Base-by-base conservation (phyloP, 176 grass and related monocot genomes). In the Olyra latifolia region DNA sequence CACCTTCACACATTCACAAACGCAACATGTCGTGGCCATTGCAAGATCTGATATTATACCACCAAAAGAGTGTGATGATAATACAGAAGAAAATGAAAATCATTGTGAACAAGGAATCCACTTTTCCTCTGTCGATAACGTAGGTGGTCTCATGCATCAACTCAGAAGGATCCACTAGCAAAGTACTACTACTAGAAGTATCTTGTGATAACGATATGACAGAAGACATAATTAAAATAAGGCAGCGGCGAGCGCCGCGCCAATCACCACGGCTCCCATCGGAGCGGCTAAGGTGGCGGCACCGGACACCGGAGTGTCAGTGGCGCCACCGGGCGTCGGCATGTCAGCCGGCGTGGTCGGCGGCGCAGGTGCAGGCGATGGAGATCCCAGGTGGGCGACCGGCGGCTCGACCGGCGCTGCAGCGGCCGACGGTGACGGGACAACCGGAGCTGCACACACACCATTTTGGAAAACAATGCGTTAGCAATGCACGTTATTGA, bases 371-470 rank as follows among this genome's bases (percentile, higher is more conserved):
- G 75, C 7, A 5, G 83, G 65, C 30, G 43, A 2, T 7, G 72
- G 49, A 40, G 63, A 40, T n/a, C 8, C 68, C 10, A 42, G 1
- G 15, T n/a, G 16, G 28, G 1, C 19, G 3, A 22, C 40, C 7
- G 27, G 14, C 6, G 71, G n/a, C 5, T 44, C 66, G 23, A 13
- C 55, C 24, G 42, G 29, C 3, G 35, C 46, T 77, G 45, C 30
- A 22, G 32, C n/a, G n/a, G 22, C 20, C 3, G 53, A 8, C 22
- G 77, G 25, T 13, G 22, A 45, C n/a, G 66, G 73, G 15, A 65
- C 6, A 20, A 62, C 65, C 0, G 72, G 85, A 63, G 46, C 85
- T 77, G 85, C 78, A 87, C 4, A n/a, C n/a, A n/a, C n/a, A 12
- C 20, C 24, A n/a, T 24, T 39, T 40, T 6, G 16, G 4, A 11